These are phyloP conservation scores for Kurtzmaniella quercitrusa DNA, from an alignment of 1,139 yeast genomes.

Conservation along the genomic window DNA sequence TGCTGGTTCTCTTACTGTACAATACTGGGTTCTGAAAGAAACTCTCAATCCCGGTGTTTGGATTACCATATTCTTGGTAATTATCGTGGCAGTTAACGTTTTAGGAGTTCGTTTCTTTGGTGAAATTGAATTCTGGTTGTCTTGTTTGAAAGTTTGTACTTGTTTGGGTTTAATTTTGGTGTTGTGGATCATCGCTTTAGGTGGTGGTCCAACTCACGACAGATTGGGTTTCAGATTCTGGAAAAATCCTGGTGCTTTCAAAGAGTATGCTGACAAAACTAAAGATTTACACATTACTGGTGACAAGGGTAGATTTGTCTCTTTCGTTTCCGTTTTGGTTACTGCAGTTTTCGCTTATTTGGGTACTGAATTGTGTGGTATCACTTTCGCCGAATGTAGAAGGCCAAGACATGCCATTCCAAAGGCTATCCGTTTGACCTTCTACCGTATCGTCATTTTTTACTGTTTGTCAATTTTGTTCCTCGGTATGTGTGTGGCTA, in stretches of 20 bases:
- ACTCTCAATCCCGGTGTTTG: constrained; percentile 54
- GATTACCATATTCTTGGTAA: constrained; percentile 49
- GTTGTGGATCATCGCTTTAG: constrained; percentile 47
- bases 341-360: constrained; percentile 72
- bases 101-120: constrained; percentile 28
- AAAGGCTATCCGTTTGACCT: constrained; percentile 69
- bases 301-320: constrained; percentile 52
- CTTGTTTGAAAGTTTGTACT: constrained; percentile 55
- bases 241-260: constrained; percentile 61
- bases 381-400: constrained; percentile 74
- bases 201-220: constrained; percentile 59
- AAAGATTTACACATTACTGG: constrained; percentile 24
- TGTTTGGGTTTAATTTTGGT: constrained; percentile 51
- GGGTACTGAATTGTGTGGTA: constrained; percentile 74
- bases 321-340: constrained; percentile 64
- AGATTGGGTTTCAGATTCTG: constrained; percentile 66
- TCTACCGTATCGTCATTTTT: constrained; percentile 71
- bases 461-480: constrained; percentile 63
- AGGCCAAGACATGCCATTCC: constrained; percentile 76
- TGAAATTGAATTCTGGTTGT: constrained; percentile 48
- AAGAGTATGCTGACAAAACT: constrained; percentile 33
- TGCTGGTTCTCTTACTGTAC: constrained; percentile 59
- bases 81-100: constrained; percentile 33
- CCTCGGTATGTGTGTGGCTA: constrained; percentile 73
- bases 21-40: constrained; percentile 53